Conservation (phyloP, 768 basidiomycete genomes). For the Tylopilus rubrobrunneus region DNA sequence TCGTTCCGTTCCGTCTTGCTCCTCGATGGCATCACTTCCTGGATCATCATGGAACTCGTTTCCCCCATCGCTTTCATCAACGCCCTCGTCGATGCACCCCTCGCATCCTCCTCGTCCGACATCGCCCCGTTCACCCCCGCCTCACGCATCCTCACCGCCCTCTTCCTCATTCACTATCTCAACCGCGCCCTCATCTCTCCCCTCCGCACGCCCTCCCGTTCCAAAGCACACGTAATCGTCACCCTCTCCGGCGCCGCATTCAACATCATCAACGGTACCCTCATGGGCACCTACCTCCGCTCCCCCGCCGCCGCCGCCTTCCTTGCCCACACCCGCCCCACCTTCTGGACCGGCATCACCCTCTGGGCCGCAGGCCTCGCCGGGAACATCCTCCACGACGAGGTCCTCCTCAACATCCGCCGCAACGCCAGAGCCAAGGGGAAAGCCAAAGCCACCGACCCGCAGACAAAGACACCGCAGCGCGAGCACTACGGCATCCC, state of each 20-base stretch:
- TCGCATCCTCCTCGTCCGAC: slow-evolving; percentile 34
- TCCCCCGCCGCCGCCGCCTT: slow-evolving; percentile 45
- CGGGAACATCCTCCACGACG: slow-evolving; percentile 88
- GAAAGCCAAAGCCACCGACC: slow-evolving; percentile 25
- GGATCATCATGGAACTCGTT: slow-evolving; percentile 76
- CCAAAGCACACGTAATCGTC: slow-evolving; percentile 68
- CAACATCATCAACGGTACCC: slow-evolving; percentile 69
- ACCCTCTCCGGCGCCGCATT: slow-evolving; percentile 53
- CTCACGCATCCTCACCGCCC: slow-evolving; percentile 46
- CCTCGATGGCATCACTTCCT: slow-evolving; percentile 59
- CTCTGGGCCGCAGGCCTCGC: slow-evolving; percentile 70
- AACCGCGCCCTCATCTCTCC: slow-evolving; percentile 83
- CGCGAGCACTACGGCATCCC: slow-evolving; percentile 74
- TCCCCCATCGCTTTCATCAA: slow-evolving; percentile 55
- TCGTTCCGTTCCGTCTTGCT: slow-evolving; percentile 42
- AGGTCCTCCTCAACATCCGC: slow-evolving; percentile 80
- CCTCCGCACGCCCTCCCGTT: slow-evolving; percentile 74
- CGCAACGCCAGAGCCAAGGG: slow-evolving; percentile 49
- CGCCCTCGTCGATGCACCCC: slow-evolving; percentile 46
- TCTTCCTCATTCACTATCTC: slow-evolving; percentile 74
- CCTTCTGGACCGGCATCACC: slow-evolving; percentile 59
- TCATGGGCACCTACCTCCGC: slow-evolving; percentile 68
- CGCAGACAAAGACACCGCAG: slow-evolving; percentile 20
- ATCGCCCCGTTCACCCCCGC: slow-evolving; percentile 34
- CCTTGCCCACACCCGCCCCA: slow-evolving; percentile 29